These are phyloP conservation scores for Viridothelium virens DNA, from an alignment of 495 filamentous ascomycete genomes.

Conservation along the genomic window DNA sequence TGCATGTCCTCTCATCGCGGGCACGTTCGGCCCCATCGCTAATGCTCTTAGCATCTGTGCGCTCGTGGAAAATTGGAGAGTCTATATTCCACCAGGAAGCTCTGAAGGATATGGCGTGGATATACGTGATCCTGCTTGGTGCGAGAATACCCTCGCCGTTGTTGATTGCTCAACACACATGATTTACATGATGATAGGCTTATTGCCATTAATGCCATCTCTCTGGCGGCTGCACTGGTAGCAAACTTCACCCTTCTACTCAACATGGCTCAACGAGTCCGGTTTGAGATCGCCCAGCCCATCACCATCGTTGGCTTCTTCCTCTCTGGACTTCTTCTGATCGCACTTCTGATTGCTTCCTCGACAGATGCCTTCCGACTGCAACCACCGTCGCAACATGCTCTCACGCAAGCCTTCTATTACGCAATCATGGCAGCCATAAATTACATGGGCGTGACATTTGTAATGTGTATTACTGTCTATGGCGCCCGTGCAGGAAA, in stretches of 20 bases:
- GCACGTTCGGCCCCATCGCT: constrained; percentile 78
- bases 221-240: constrained; percentile 59
- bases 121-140: constrained; percentile 65
- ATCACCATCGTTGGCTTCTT: constrained; percentile 61
- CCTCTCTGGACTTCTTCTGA: constrained; percentile 57
- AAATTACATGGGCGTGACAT: constrained; percentile 67
- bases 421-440: constrained; percentile 70
- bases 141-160: constrained; percentile 16
- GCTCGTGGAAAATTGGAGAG: constrained; percentile 65
- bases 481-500: constrained; percentile 55
- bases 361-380: constrained; percentile 18
- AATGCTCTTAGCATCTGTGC: constrained; percentile 75
- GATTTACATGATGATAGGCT: constrained; percentile 43
- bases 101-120: constrained; percentile 43
- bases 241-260: constrained; percentile 67
- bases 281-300: constrained; percentile 52
- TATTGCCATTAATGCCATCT: constrained; percentile 62
- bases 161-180: constrained; percentile 4
- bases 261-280: constrained; percentile 60
- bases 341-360: constrained; percentile 52
- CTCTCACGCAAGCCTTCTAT: constrained; percentile 68
- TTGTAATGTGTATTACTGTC: constrained; percentile 61
- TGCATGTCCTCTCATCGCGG: constrained; percentile 71
- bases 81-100: constrained; percentile 47
- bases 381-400: constrained; percentile 37